Percentiles rank a stretch among this genome's conserved stretches.
phyloP scores from a whole-genome alignment of 345 rosid genomes.

The Carallia pectinifolia region DNA sequence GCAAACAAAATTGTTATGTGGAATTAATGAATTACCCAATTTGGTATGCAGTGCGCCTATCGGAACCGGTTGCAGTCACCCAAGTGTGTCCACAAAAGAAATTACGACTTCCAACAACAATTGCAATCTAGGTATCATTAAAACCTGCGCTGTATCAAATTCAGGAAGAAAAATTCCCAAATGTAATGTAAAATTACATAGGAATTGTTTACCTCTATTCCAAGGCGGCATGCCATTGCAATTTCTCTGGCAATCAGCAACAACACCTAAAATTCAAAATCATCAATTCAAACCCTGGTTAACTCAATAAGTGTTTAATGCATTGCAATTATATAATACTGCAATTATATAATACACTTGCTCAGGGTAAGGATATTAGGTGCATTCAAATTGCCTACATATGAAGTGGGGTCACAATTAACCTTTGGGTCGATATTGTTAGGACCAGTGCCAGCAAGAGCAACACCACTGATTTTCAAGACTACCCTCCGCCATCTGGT shows the following conservation, averaged over 20 bases:
- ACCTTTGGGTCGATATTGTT: slow-evolving; percentile 1
- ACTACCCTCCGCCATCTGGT: background rate
- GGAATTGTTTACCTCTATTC: background rate
- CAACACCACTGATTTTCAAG: slow-evolving; percentile 4
- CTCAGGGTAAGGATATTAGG: background rate
- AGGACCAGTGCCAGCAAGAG: slow-evolving; percentile 6
- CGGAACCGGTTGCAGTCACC: slow-evolving; percentile 1
- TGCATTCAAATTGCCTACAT: slow-evolving; percentile 5
- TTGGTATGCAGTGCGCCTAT: background rate
- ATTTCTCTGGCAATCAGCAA: slow-evolving; percentile 1
- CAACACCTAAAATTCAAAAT: slow-evolving; percentile 1
- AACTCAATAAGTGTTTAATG: background rate
- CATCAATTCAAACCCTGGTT: background rate
- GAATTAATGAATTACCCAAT: background rate
- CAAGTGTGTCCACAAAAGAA: slow-evolving; percentile 1
- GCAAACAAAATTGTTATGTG: background rate
- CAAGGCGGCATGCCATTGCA: background rate
- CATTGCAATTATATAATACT: background rate
- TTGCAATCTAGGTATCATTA: background rate
- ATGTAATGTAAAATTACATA: background rate
- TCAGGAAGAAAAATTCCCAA: background rate
- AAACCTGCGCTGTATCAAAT: background rate
- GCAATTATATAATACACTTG: slow-evolving; percentile 3
- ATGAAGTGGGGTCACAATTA: slow-evolving; percentile 18
- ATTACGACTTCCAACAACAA: slow-evolving; percentile 4